A percentile compares a stretch with the other conserved stretches of the same genome.
phyloP scores from a whole-genome alignment of 148 eudicot species.

The Amaranthus cruentus region DNA sequence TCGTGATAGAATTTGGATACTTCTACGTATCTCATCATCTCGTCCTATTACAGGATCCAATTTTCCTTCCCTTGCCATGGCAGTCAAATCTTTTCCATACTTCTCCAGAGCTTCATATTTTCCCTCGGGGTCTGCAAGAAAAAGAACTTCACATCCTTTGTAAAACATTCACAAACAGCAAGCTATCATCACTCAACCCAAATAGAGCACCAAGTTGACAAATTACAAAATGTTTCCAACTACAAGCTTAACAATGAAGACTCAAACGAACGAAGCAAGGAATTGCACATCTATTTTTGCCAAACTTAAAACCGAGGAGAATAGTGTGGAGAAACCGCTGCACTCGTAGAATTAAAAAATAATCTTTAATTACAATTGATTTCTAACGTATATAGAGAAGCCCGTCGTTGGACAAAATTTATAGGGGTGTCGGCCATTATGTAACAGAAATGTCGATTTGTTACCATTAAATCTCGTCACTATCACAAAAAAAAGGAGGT shows the following conservation, averaged over 20 bases:
- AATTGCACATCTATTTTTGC: too few relatives aligned
- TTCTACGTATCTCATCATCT: constrained; percentile 95
- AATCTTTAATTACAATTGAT: too few relatives aligned
- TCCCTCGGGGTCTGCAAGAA: constrained; percentile 73
- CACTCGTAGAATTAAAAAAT: too few relatives aligned
- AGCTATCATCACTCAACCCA: not conserved
- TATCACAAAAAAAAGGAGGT: too few relatives aligned
- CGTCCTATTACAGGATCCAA: constrained; percentile 98
- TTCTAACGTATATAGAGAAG: too few relatives aligned
- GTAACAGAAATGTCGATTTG: too few relatives aligned
- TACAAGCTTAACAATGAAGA: not conserved
- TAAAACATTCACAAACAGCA: constrained; percentile 1
- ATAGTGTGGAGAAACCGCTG: too few relatives aligned
- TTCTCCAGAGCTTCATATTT: constrained; percentile 92
- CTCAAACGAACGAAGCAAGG: not conserved
- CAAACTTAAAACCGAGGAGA: too few relatives aligned
- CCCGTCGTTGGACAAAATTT: too few relatives aligned
- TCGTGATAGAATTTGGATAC: constrained; percentile 90
- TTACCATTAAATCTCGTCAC: too few relatives aligned
- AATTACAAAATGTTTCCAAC: not conserved
- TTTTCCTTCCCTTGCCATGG: constrained; percentile 90
- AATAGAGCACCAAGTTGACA: not conserved
- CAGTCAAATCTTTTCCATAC: constrained; percentile 93
- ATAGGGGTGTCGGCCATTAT: too few relatives aligned
- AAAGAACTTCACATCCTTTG: not conserved